A percentile compares a stretch with the other conserved stretches of the same genome.
These are phyloP conservation scores for Aspergillus jensenii DNA, from an alignment of 2,329 filamentous ascomycete genomes.

Conservation along the genomic window DNA sequence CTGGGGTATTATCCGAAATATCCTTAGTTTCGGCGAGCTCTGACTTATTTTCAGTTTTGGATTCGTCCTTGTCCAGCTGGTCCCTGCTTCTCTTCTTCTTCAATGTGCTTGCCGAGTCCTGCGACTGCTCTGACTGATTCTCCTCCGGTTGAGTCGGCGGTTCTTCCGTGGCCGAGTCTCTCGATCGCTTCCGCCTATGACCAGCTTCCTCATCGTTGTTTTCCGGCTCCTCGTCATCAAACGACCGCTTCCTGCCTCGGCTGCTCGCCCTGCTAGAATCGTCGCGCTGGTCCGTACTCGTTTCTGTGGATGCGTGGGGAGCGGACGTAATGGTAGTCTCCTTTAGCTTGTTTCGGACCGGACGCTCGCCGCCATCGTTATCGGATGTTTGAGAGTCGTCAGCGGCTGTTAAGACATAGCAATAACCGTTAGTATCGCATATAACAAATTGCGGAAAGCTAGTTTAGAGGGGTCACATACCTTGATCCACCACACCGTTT, in stretches of 20 bases:
- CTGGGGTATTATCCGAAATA: constrained; percentile 9
- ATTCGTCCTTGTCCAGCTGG: constrained; percentile 39
- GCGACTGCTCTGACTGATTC: constrained; percentile 23
- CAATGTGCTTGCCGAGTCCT: constrained; percentile 19
- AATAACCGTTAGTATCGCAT: not conserved
- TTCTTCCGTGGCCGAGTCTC: constrained; percentile 40
- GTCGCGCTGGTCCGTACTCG: constrained; percentile 9
- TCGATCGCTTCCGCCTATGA: constrained; percentile 43
- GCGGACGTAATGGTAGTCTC: constrained; percentile 58
- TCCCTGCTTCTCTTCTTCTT: constrained; percentile 48
- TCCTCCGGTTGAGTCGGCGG: constrained; percentile 14
- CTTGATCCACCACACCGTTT: constrained; percentile 14
- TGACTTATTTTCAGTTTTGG: constrained; percentile 19
- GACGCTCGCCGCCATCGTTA: constrained; percentile 52
- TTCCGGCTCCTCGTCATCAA: constrained; percentile 32
- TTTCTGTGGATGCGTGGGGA: constrained; percentile 16
- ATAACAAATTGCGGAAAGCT: not conserved
- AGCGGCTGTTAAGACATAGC: constrained; percentile 16
- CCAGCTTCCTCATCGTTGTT: constrained; percentile 30
- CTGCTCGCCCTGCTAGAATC: constrained; percentile 21
- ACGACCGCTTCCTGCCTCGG: constrained; percentile 36
- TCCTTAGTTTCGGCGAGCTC: constrained; percentile 20
- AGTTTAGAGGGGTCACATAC: constrained; percentile 9
- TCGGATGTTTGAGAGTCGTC: constrained; percentile 34
- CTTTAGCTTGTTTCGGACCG: constrained; percentile 61